Evolutionary conservation across 345 rosid species (phyloP).

Genomic region (Cardiospermum halicacabum): DNA sequence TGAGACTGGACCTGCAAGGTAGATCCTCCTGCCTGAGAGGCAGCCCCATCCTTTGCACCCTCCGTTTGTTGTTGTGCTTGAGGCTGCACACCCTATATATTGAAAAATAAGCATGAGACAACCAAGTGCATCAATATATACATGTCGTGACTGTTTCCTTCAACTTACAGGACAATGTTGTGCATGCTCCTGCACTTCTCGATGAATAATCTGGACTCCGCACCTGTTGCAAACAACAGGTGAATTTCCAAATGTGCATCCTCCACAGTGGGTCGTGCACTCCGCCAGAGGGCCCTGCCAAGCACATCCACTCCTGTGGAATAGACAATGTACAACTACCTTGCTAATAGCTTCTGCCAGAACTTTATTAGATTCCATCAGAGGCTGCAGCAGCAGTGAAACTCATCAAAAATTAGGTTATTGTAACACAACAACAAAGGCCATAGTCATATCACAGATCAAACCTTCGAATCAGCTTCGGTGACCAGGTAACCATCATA

Average conservation of each 20-base stretch:
- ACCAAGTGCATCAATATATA: background rate
- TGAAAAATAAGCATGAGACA: slow-evolving; percentile 4
- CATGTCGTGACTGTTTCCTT: background rate
- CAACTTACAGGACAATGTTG: slow-evolving; percentile 73
- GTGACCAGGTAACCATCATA: slow-evolving; percentile 78
- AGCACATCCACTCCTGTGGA: slow-evolving; percentile 74
- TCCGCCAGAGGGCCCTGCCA: slow-evolving; percentile 76
- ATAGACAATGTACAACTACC: slow-evolving; percentile 56
- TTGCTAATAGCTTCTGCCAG: slow-evolving; percentile 68
- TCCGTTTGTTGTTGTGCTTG: slow-evolving; percentile 36
- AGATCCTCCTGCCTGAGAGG: slow-evolving; percentile 31
- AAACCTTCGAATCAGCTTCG: slow-evolving; percentile 78
- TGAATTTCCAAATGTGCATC: slow-evolving; percentile 68
- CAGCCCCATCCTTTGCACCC: slow-evolving; percentile 38
- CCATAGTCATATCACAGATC: background rate
- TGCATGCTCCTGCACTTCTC: slow-evolving; percentile 72
- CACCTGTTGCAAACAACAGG: slow-evolving; percentile 72
- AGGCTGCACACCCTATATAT: slow-evolving; percentile 55
- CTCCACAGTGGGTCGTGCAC: slow-evolving; percentile 62
- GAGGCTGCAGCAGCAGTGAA: slow-evolving; percentile 44
- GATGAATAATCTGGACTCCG: slow-evolving; percentile 52
- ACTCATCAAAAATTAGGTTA: slow-evolving; percentile 7
- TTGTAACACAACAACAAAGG: background rate
- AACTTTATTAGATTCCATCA: slow-evolving; percentile 51
- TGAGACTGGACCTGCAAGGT: slow-evolving; percentile 42